Evolutionary conservation across 2,329 filamentous ascomycete species (phyloP).

Genomic region (Rhynchosporium agropyri): DNA sequence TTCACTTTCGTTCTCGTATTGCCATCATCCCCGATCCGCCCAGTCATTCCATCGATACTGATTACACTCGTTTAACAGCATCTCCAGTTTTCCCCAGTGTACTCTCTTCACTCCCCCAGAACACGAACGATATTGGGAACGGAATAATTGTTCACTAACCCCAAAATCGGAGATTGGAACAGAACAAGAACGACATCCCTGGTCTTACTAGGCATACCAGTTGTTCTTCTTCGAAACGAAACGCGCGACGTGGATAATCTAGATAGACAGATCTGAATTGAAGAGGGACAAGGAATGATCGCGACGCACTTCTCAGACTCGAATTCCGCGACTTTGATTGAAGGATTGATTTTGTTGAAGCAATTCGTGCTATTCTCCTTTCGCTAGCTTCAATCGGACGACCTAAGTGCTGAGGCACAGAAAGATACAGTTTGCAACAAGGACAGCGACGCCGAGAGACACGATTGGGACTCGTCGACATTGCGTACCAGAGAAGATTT

Average conservation of each 20-base stretch:
- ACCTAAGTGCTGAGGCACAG: neutral
- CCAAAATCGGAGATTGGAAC: constrained; percentile 12
- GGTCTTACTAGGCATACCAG: constrained; percentile 15
- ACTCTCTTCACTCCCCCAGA: neutral
- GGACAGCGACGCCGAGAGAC: neutral
- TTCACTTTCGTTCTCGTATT: neutral
- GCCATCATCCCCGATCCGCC: constrained; percentile 3
- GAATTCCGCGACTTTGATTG: neutral
- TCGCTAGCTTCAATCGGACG: neutral
- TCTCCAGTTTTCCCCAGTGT: neutral
- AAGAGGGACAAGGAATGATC: neutral
- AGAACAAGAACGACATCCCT: constrained; percentile 14
- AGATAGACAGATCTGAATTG: neutral
- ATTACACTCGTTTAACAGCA: constrained; percentile 1
- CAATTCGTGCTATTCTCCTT: neutral
- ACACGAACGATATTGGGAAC: neutral
- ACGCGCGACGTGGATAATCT: constrained; percentile 15
- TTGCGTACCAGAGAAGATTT: neutral
- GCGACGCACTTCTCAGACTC: neutral
- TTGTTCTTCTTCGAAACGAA: constrained; percentile 13
- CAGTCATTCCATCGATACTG: neutral
- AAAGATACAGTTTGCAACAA: constrained; percentile 6
- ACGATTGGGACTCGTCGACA: neutral
- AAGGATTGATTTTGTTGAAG: neutral
- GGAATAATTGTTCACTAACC: neutral